Evolutionary conservation across 192 early-diverging fungal genomes (phyloP).

Genomic region (Chytriomyces sp.): DNA sequence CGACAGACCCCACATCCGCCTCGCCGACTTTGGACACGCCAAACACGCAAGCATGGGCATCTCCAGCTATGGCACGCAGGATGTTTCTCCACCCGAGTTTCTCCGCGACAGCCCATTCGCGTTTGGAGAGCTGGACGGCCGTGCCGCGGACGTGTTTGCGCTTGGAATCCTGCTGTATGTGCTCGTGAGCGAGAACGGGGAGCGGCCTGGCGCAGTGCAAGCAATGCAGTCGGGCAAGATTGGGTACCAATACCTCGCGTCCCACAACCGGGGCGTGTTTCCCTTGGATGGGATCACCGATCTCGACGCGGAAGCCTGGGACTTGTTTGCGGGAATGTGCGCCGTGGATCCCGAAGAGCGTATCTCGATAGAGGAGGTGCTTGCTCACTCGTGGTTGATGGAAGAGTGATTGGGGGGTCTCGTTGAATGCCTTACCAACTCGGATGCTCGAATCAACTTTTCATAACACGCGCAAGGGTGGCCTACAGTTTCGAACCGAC

Average conservation of each 20-base stretch:
- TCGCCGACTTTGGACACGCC: constrained; percentile 20
- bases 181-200: constrained; percentile 2
- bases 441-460: too few species aligned
- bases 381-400: constrained; percentile 21
- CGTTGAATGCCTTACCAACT: too few species aligned
- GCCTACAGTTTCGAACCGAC: too few species aligned
- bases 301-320: constrained; percentile 12
- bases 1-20: not conserved
- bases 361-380: constrained; percentile 18
- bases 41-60: not conserved
- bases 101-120: not conserved
- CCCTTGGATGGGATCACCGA: not conserved
- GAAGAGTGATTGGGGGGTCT: too few species aligned
- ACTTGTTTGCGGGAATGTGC: constrained; percentile 24
- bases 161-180: constrained; percentile 21
- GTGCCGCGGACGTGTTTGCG: constrained; percentile 26
- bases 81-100: constrained; percentile 23
- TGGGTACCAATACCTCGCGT: not conserved
- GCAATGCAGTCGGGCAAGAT: not conserved
- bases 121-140: not conserved
- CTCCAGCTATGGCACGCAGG: constrained; percentile 4
- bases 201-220: not conserved
- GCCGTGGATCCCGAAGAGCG: constrained; percentile 17
- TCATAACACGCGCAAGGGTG: too few species aligned
- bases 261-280: not conserved